phyloP scores from a whole-genome alignment of 1,284 basidiomycete genomes.

The Moesziomyces parantarcticus region DNA sequence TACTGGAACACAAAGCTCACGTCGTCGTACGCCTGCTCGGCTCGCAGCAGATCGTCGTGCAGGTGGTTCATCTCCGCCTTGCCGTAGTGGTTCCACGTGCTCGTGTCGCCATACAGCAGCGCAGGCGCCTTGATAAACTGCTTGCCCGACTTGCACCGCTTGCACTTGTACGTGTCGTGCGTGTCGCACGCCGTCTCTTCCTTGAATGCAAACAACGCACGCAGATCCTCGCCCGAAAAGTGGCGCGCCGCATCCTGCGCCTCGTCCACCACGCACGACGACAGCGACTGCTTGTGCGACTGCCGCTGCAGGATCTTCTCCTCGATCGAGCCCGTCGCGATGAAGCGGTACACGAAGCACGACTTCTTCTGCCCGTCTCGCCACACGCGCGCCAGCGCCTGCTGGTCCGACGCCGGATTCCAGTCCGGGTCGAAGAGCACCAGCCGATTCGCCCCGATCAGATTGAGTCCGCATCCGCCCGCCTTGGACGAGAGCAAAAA shows the following conservation, averaged over 20 bases:
- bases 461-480: conserved; percentile 97
- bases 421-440: conserved; percentile 98
- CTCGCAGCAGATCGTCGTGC: conserved; percentile 93
- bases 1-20: conserved; percentile 73
- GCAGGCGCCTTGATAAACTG: conserved; percentile 86
- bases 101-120: conserved; percentile 93
- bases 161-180: conserved; percentile 84
- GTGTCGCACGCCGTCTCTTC: conserved; percentile 90
- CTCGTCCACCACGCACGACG: conserved; percentile 96
- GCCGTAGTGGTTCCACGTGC: conserved; percentile 99
- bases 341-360: conserved; percentile 95
- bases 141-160: conserved; percentile 87
- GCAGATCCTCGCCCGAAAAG: conserved; percentile 88
- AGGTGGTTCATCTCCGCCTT: conserved; percentile 87
- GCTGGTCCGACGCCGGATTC: conserved; percentile 98
- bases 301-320: conserved; percentile 95
- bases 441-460: conserved; percentile 95
- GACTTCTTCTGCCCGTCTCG: conserved; percentile 98
- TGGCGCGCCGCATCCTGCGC: conserved; percentile 95
- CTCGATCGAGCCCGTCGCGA: conserved; percentile 96
- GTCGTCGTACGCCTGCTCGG: conserved; percentile 84
- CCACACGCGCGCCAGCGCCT: conserved; percentile 98
- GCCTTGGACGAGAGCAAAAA: conserved; percentile 98
- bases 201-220: conserved; percentile 92
- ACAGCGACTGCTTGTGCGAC: conserved; percentile 94